phyloP scores from a whole-genome alignment of 2,329 filamentous ascomycete genomes.

The Arthrobotrys pseudoclavata region DNA sequence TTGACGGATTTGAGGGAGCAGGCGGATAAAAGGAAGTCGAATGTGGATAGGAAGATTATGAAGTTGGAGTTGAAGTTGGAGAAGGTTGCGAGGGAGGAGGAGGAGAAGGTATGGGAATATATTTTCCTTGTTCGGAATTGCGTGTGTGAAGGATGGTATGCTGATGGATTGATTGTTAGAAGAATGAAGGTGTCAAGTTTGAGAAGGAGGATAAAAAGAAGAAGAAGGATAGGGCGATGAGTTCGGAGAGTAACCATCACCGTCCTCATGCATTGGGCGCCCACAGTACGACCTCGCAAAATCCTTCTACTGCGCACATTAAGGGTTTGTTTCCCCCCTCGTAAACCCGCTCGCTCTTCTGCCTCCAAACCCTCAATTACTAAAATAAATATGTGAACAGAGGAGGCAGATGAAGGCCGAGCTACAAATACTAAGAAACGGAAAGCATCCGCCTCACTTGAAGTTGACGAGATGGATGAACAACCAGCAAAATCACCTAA shows the following conservation, averaged over 20 bases:
- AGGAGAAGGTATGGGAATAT: slow-evolving; percentile 37
- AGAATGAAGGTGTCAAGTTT: slow-evolving; percentile 49
- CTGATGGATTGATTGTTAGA: slow-evolving; percentile 38
- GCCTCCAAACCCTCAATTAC: neutral
- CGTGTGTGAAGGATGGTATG: slow-evolving; percentile 1
- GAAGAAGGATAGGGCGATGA: slow-evolving; percentile 61
- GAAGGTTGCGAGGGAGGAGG: slow-evolving; percentile 47
- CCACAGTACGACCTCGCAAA: slow-evolving; percentile 62
- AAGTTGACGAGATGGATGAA: slow-evolving; percentile 55
- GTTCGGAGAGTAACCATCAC: slow-evolving; percentile 61
- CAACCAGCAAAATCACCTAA: slow-evolving; percentile 59
- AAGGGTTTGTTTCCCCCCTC: slow-evolving; percentile 58
- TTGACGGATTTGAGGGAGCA: slow-evolving; percentile 56
- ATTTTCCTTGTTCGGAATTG: neutral
- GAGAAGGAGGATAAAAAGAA: slow-evolving; percentile 62
- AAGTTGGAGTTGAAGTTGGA: slow-evolving; percentile 52
- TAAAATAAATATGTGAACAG: slow-evolving; percentile 21
- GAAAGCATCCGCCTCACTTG: slow-evolving; percentile 60
- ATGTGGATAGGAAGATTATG: slow-evolving; percentile 44
- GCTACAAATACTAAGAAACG: slow-evolving; percentile 62
- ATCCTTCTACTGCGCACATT: slow-evolving; percentile 59
- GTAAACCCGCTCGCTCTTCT: neutral
- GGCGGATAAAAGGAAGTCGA: slow-evolving; percentile 43
- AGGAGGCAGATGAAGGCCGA: slow-evolving; percentile 50
- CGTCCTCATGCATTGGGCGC: slow-evolving; percentile 63